These are phyloP conservation scores for Pichia sp. DNA, from an alignment of 1,139 yeast genomes.

Conservation along the genomic window DNA sequence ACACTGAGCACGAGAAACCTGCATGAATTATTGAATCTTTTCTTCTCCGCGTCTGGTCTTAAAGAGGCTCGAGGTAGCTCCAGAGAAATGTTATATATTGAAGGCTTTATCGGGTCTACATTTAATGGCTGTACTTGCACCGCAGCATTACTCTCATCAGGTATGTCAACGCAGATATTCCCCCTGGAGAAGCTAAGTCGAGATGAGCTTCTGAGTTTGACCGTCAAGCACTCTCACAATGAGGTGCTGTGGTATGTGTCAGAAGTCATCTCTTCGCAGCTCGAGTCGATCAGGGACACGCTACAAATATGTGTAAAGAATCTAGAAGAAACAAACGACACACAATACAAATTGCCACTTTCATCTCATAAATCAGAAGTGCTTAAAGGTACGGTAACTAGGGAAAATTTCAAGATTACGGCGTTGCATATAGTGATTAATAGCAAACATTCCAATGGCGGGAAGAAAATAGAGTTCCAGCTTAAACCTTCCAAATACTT, in stretches of 20 bases:
- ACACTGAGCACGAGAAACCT: neutral
- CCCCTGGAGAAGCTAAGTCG: conserved; percentile 3
- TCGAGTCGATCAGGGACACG: conserved; percentile 30
- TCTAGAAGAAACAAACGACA: conserved; percentile 27
- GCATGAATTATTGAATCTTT: neutral
- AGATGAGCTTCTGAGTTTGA: conserved; percentile 9
- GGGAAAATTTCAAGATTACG: conserved; percentile 29
- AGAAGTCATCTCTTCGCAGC: conserved; percentile 29
- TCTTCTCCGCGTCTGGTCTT: neutral
- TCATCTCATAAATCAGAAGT: conserved; percentile 34
- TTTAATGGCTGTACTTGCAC: no score
- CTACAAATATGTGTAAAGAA: conserved; percentile 25
- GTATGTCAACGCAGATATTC: conserved; percentile 28
- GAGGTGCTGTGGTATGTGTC: conserved; percentile 31
- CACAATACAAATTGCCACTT: conserved; percentile 30
- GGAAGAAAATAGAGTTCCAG: conserved; percentile 21
- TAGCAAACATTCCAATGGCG: conserved; percentile 26
- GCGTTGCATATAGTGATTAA: conserved; percentile 27
- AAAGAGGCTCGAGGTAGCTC: no score
- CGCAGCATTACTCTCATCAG: no score
- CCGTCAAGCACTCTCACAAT: conserved; percentile 15
- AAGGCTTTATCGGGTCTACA: no score
- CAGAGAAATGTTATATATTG: no score
- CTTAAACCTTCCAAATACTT: conserved; percentile 23
- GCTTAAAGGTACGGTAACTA: conserved; percentile 31